phyloP scores from a whole-genome alignment of 306 rosid species.

The Canavalia gladiata region DNA sequence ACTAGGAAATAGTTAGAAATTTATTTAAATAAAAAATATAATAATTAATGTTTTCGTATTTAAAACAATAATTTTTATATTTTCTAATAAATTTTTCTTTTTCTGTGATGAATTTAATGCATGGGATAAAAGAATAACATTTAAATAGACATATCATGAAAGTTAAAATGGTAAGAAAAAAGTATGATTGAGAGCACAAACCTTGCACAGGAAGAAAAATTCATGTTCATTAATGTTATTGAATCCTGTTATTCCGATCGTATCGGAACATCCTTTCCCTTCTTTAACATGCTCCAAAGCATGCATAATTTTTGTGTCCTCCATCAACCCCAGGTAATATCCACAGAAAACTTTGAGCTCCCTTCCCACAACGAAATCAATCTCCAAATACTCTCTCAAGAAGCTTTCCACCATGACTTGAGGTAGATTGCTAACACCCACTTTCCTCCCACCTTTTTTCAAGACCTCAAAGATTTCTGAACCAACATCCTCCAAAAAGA shows the following conservation, averaged over 20 bases:
- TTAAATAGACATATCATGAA: too few relatives aligned
- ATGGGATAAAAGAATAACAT: too few relatives aligned
- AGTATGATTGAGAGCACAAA: slow-evolving; percentile 26
- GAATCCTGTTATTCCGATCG: slow-evolving; percentile 65
- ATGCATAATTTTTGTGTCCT: slow-evolving; percentile 43
- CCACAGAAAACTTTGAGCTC: slow-evolving; percentile 74
- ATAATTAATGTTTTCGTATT: too few relatives aligned
- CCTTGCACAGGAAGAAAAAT: slow-evolving; percentile 71
- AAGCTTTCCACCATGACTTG: slow-evolving; percentile 79
- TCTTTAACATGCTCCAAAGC: slow-evolving; percentile 48
- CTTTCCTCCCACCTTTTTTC: slow-evolving; percentile 60
- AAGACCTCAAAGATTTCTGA: slow-evolving; percentile 67
- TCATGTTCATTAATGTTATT: slow-evolving; percentile 47
- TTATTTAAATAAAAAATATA: too few relatives aligned
- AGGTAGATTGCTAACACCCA: slow-evolving; percentile 72
- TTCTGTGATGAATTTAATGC: too few relatives aligned
- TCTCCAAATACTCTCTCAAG: slow-evolving; percentile 77
- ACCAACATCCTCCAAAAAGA: slow-evolving; percentile 80
- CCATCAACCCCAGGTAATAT: slow-evolving; percentile 77
- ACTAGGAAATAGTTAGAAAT: not conserved
- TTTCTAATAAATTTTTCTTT: not conserved
- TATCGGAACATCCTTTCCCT: slow-evolving; percentile 48
- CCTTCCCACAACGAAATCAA: slow-evolving; percentile 72
- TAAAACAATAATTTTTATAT: not conserved
- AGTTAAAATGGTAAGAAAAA: too few relatives aligned